phyloP scores from a whole-genome alignment of 495 filamentous ascomycete species.

The Neurospora cerealis region DNA sequence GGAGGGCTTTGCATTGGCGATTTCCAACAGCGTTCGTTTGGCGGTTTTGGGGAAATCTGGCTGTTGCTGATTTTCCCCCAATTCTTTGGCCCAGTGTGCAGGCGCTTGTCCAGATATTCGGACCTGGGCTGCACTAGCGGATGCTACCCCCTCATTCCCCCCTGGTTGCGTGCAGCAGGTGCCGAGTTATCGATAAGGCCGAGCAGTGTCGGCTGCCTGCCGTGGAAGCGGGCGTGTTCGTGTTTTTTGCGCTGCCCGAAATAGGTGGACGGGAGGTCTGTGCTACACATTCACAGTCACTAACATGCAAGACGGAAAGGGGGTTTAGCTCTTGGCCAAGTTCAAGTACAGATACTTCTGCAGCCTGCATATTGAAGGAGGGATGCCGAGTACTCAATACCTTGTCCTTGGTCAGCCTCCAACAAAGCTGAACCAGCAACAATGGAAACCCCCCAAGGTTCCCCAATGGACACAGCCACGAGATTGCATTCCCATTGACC shows the following conservation, averaged over 20 bases:
- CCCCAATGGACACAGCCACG: not conserved
- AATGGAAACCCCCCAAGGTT: not conserved
- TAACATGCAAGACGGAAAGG: not conserved
- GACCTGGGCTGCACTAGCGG: not conserved
- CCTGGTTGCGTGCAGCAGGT: not conserved
- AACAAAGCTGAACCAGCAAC: not conserved
- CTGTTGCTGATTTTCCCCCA: not conserved
- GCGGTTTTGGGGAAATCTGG: not conserved
- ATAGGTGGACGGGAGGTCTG: not conserved
- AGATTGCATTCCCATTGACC: not conserved
- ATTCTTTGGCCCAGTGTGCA: not conserved
- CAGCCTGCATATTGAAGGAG: not conserved
- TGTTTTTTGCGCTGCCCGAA: not conserved
- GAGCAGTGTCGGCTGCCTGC: not conserved
- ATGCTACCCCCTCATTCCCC: not conserved
- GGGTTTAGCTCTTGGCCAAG: not conserved
- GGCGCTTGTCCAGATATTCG: not conserved
- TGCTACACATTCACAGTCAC: not conserved
- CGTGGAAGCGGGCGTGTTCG: not conserved
- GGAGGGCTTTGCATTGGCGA: not conserved
- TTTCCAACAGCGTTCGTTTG: not conserved
- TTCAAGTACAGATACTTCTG: not conserved
- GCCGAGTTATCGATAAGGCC: not conserved
- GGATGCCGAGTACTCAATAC: not conserved
- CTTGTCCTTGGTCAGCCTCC: not conserved